phyloP scores from a whole-genome alignment of 2,329 filamentous ascomycete species.

The Trichophyton benhamiae region DNA sequence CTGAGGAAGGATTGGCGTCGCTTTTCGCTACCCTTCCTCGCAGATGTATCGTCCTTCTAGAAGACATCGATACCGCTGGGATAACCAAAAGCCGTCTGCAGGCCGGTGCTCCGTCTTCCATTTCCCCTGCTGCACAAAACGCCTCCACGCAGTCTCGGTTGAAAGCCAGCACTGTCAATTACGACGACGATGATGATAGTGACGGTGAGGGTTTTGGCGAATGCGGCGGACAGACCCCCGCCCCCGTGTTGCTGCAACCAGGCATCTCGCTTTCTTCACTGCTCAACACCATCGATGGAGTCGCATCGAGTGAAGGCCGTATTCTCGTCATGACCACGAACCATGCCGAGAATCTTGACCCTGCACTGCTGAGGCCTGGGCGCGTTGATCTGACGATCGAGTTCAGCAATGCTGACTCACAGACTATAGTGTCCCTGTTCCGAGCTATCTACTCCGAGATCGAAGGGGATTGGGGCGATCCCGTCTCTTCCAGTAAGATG shows the following conservation, averaged over 20 bases:
- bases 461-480: constrained; percentile 27
- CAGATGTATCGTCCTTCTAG: constrained; percentile 53
- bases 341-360: constrained; percentile 49
- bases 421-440: constrained; percentile 21
- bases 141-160: background rate
- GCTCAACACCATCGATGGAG: constrained; percentile 58
- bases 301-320: constrained; percentile 52
- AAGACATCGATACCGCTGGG: constrained; percentile 64
- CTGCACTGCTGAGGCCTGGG: constrained; percentile 48
- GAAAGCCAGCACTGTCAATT: background rate
- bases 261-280: constrained; percentile 54
- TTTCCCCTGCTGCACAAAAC: background rate
- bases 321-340: constrained; percentile 46
- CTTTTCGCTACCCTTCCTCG: constrained; percentile 45
- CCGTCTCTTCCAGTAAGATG: background rate
- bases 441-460: constrained; percentile 49
- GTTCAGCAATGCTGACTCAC: background rate
- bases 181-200: background rate
- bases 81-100: constrained; percentile 42
- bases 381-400: background rate
- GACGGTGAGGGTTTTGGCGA: constrained; percentile 6
- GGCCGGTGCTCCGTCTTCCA: background rate
- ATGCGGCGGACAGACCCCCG: background rate
- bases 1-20: constrained; percentile 51
- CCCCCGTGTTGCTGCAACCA: constrained; percentile 9